Evolutionary conservation across 2,329 filamentous ascomycete species (phyloP), one percentile per base, ranked within the genome.

Genomic region (Talaromyces verruculosus): DNA sequence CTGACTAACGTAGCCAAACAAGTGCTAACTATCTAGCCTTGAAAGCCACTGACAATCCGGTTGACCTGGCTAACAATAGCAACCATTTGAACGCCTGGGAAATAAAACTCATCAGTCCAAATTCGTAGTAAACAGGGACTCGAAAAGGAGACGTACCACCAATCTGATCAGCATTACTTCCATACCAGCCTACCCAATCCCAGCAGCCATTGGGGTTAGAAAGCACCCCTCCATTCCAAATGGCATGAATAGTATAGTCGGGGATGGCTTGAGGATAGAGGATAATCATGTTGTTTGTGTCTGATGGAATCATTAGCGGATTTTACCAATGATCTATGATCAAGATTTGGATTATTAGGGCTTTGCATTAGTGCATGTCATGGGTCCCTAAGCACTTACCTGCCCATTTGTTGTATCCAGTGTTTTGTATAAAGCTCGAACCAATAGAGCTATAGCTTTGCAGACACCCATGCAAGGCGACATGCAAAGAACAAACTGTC

Each of bases 171-270:
- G 67, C 63, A 63, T 70, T 67, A 3, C 11, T 22, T 17, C 68
- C 67, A 51, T 67, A 69, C 63, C 65, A 67, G n/a, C 67, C 68
- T 2, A 68, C 61, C 65, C 66, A 69, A 39, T 67, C 65, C 68
- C 69, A 69, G 53, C 68, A 70, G 6, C 58, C 65, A 35, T 68
- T 68, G 8, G 64, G 64, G n/a, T 67, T 69, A 10, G 59, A 58
- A 51, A 68, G 43, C 41, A 67, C 3, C 8, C 33, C 53, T 10
- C 68, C 69, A 8, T 59, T 49, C 68, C 63, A 68, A 22, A 69
- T 51, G 5, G 58, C 49, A 15, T 67, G 66, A 19, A 65, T 6
- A 3, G 65, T 60, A 11, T 64, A 61, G 43, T 69, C 69, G 5
- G 55, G 57, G 10, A 51, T 65, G 11, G 68, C 55, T 43, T 68